These are phyloP conservation scores for Schwanniomyces yamadae DNA, from an alignment of 805 yeast species.

Conservation along the genomic window DNA sequence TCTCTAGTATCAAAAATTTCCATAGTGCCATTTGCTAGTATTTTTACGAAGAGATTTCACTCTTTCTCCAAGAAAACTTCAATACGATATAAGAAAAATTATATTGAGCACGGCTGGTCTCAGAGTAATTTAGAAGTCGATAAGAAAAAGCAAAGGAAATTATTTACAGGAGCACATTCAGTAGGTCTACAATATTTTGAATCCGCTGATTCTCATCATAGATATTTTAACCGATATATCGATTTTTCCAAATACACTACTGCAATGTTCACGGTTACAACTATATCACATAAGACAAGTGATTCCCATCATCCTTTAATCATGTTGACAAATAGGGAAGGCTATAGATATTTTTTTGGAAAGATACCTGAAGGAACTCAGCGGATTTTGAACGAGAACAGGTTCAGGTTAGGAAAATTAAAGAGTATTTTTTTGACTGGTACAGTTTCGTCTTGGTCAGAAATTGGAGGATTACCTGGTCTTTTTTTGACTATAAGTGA, in stretches of 20 bases:
- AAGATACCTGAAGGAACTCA: slow-evolving; percentile 85
- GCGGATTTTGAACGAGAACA: slow-evolving; percentile 62
- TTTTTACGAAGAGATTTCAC: slow-evolving; percentile 8
- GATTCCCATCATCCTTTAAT: slow-evolving; percentile 60
- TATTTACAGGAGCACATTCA: slow-evolving; percentile 9
- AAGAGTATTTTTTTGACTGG: slow-evolving; percentile 78
- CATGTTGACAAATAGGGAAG: slow-evolving; percentile 48
- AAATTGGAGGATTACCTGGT: slow-evolving; percentile 94
- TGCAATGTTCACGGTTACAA: slow-evolving; percentile 49
- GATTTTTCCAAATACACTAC: slow-evolving; percentile 16
- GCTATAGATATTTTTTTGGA: slow-evolving; percentile 68
- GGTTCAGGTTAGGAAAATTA: slow-evolving; percentile 55
- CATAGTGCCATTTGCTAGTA: slow-evolving; percentile 7
- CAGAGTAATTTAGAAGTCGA: slow-evolving; percentile 1
- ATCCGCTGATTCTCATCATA: slow-evolving; percentile 4
- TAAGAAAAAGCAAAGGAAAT: background rate
- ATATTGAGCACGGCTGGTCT: background rate
- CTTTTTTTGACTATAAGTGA: slow-evolving; percentile 78
- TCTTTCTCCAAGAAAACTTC: slow-evolving; percentile 6
- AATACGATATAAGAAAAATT: slow-evolving; percentile 1
- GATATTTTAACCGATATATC: slow-evolving; percentile 9
- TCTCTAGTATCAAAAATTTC: slow-evolving; percentile 2
- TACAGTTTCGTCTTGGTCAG: slow-evolving; percentile 60
- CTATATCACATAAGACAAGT: slow-evolving; percentile 51
- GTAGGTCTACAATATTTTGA: slow-evolving; percentile 9